Conservation (phyloP, 192 early-diverging fungal genomes). For the Globomyces pollinis-pini region DNA sequence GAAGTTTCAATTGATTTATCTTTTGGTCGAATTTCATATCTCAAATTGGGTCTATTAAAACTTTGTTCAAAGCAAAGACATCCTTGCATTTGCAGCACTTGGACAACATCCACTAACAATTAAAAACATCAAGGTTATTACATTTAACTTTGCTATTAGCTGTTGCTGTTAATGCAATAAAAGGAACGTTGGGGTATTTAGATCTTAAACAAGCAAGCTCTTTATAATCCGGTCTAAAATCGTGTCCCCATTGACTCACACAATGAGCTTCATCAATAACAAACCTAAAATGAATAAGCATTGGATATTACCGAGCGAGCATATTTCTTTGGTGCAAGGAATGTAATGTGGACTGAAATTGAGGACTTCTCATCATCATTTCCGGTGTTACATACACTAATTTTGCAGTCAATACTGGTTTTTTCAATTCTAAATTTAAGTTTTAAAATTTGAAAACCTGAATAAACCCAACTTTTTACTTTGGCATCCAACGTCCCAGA, state of each 20-base stretch:
- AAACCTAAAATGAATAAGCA: too few species aligned
- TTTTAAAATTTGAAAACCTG: conserved; percentile 12
- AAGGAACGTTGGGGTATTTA: conserved; percentile 68
- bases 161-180: conserved; percentile 94
- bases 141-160: conserved; percentile 81
- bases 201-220: conserved; percentile 53
- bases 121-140: conserved; percentile 47
- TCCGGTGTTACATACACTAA: conserved; percentile 84
- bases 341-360: conserved; percentile 49
- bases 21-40: conserved; percentile 51
- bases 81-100: conserved; percentile 62
- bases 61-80: conserved; percentile 69
- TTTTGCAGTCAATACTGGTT: conserved; percentile 37
- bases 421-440: conserved; percentile 35
- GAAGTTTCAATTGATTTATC: conserved; percentile 55
- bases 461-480: conserved; percentile 46
- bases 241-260: conserved; percentile 77
- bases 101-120: conserved; percentile 37
- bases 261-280: conserved; percentile 98
- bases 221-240: conserved; percentile 92
- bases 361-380: conserved; percentile 60
- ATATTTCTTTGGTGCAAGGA: conserved; percentile 48
- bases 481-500: conserved; percentile 52
- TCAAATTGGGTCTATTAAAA: conserved; percentile 83
- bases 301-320: too few species aligned